Evolutionary conservation across 192 early-diverging fungal species (phyloP), one percentile per base, ranked within the genome.

Genomic region (Gamsiella multidivaricata): DNA sequence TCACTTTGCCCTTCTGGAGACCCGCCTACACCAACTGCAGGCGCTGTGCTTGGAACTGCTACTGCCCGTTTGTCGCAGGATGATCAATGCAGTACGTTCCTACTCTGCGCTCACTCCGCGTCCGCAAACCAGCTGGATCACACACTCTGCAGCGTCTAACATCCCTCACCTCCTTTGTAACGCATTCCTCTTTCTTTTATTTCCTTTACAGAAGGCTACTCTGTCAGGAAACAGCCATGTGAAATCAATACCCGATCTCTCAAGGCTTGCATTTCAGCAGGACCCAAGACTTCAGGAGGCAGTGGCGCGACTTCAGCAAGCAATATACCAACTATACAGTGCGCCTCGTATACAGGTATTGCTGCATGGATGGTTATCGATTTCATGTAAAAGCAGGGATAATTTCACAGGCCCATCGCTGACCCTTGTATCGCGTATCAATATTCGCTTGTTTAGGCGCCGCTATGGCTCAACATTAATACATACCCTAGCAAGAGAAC

Each of bases 1-100:
- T 11, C 86, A 88, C 56, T 88, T 86, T 67, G 84, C 86, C 23
- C 60, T 88, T n/a, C 79, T 88, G 42, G 86, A 88, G 43, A 84
- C 82, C 46, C 71, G 73, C 46, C 49, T 88, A 20, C 86, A 88
- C 50, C 86, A 88, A 55, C 81, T 88, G 23, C 84, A 88, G 42
- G 69, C 79, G 23, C 64, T 80, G 10, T 83, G 81, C 29, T 69
- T 86, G 33, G 80, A 81, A 52, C 45, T 83, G 23, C 63, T 88
- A 15, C 69, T 71, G 23, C 69, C 73, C 3, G 62, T 64, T 23
- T 76, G 73, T 31, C 64, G 73, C 28, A 54, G 65, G 37, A 61
- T 76, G 41, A 67, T 76, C 26, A 61, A 67, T n/a, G 58, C 65
- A 3, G 73, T 68, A 68, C n/a, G 22, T n/a, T 29, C 6, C 3